Conservation (phyloP, 2,329 filamentous ascomycete species). For the Phyllosticta paracitricarpa region DNA sequence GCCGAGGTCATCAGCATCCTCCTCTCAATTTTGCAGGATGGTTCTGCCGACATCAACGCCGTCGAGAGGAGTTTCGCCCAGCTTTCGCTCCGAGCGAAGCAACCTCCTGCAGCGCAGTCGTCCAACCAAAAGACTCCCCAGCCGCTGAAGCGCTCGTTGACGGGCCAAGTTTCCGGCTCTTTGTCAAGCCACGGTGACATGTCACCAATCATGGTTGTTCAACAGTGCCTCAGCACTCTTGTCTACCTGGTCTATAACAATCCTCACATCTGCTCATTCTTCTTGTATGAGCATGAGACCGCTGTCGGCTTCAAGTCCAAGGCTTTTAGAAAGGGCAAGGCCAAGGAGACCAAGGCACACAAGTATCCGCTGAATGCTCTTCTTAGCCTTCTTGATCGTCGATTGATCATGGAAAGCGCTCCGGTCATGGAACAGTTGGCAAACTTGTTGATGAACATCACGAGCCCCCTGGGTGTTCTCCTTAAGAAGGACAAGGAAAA, state of each 20-base stretch:
- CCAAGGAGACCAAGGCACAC: slow-evolving; percentile 70
- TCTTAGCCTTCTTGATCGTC: slow-evolving; percentile 79
- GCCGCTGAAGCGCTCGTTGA: slow-evolving; percentile 62
- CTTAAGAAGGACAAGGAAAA: slow-evolving; percentile 75
- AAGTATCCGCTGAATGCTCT: slow-evolving; percentile 91
- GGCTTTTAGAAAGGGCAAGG: slow-evolving; percentile 74
- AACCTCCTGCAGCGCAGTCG: slow-evolving; percentile 40
- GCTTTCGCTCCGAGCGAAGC: slow-evolving; percentile 81
- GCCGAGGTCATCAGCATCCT: slow-evolving; percentile 89
- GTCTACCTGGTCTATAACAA: slow-evolving; percentile 78
- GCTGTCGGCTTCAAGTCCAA: slow-evolving; percentile 66
- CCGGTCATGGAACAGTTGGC: slow-evolving; percentile 91
- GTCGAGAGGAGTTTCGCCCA: slow-evolving; percentile 94
- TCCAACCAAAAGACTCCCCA: slow-evolving; percentile 60
- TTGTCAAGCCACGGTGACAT: slow-evolving; percentile 63
- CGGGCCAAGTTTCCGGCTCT: slow-evolving; percentile 41
- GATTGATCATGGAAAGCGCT: slow-evolving; percentile 94
- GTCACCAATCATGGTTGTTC: slow-evolving; percentile 87
- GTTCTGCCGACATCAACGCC: slow-evolving; percentile 82
- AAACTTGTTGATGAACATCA: slow-evolving; percentile 77
- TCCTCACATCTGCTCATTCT: slow-evolving; percentile 78
- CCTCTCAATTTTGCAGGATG: slow-evolving; percentile 88
- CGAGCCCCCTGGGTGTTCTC: slow-evolving; percentile 69
- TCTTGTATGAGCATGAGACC: slow-evolving; percentile 88
- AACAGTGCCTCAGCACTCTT: slow-evolving; percentile 83